These are phyloP conservation scores for Odontarrhena argentea DNA, from an alignment of 345 rosid genomes.

Conservation along the genomic window DNA sequence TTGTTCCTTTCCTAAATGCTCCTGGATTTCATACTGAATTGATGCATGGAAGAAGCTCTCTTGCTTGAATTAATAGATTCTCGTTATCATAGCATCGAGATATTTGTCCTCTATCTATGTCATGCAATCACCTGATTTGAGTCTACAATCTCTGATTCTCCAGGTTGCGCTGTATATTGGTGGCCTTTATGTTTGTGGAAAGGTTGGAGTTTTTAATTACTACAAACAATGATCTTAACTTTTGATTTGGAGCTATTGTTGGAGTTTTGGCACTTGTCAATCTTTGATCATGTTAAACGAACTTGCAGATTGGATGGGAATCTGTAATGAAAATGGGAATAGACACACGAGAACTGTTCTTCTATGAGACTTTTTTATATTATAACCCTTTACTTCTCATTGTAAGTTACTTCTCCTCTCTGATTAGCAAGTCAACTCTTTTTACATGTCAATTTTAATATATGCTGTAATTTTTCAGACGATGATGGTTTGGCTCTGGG, in stretches of 20 bases:
- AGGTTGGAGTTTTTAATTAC: conserved; percentile 53
- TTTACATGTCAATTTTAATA: conserved; percentile 11
- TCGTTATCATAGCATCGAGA: background rate
- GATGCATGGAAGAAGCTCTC: conserved; percentile 5
- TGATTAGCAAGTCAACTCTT: background rate
- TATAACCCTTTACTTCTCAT: conserved; percentile 97
- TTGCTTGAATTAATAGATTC: conserved; percentile 8
- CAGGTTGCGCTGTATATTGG: conserved; percentile 81
- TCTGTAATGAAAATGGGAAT: conserved; percentile 93
- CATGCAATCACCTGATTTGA: conserved; percentile 11
- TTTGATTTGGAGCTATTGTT: conserved; percentile 15
- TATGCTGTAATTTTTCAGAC: conserved; percentile 54
- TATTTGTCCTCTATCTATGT: background rate
- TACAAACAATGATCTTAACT: background rate
- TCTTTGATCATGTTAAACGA: conserved; percentile 12
- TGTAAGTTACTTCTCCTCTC: conserved; percentile 52
- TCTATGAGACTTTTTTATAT: conserved; percentile 93
- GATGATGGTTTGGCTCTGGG: conserved; percentile 98
- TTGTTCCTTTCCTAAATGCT: conserved; percentile 19
- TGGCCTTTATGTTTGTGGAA: conserved; percentile 82
- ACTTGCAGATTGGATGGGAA: conserved; percentile 83
- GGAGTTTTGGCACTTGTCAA: background rate
- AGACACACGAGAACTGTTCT: conserved; percentile 79
- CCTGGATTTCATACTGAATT: background rate
- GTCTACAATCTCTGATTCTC: conserved; percentile 34